Percentiles rank a stretch among this genome's conserved stretches.
These are phyloP conservation scores for Monosporascus sp. DNA, from an alignment of 2,329 filamentous ascomycete genomes.

Conservation along the genomic window DNA sequence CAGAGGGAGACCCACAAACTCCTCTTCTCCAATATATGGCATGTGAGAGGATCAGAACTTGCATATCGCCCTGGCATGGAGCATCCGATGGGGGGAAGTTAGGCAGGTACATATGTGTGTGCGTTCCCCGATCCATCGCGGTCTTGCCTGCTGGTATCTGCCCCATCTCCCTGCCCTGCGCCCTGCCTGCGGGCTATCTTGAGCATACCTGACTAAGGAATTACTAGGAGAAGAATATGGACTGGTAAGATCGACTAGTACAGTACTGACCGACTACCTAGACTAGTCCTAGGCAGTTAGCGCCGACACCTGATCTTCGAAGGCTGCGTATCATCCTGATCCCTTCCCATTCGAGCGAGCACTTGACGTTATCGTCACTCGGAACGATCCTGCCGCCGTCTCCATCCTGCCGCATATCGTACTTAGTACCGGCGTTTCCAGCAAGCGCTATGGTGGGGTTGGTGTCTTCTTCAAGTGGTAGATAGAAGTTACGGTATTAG, in stretches of 20 bases:
- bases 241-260: too few relatives aligned
- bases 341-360: neutral
- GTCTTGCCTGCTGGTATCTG: too few relatives aligned
- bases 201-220: too few relatives aligned
- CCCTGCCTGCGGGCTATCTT: too few relatives aligned
- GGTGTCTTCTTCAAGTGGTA: too few relatives aligned
- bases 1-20: neutral
- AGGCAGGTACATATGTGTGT: neutral
- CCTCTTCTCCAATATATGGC: neutral
- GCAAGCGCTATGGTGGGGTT: too few relatives aligned
- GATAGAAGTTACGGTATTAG: too few relatives aligned
- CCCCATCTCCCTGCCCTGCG: too few relatives aligned
- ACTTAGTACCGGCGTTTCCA: too few relatives aligned
- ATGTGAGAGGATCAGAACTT: neutral
- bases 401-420: too few relatives aligned
- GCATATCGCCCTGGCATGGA: neutral
- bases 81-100: neutral
- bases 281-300: neutral
- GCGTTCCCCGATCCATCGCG: too few relatives aligned
- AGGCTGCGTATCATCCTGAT: slow-evolving; percentile 3
- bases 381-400: neutral
- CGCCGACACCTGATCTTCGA: neutral
- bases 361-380: neutral
- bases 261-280: neutral
- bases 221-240: too few relatives aligned